Base-by-base conservation (phyloP, 148 eudicot species). In the Dysphania ambrosioides region DNA sequence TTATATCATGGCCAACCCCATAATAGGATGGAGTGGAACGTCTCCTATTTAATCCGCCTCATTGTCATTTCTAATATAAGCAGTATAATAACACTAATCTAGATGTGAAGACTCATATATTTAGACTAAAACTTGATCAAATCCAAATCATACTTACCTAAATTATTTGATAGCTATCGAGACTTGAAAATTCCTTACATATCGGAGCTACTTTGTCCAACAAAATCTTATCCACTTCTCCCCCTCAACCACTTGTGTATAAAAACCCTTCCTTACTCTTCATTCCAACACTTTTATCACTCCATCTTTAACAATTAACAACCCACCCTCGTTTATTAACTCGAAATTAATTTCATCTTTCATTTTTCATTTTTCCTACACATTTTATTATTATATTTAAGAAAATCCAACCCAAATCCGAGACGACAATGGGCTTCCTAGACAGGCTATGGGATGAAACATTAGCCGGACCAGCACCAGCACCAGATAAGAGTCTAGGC, bases 371-470 rank as follows among this genome's bases (percentile, higher is more conserved):
- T n/a, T n/a, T n/a, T n/a, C n/a, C n/a, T n/a, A n/a, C n/a, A n/a
- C n/a, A n/a, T n/a, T n/a, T n/a, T n/a, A n/a, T n/a, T n/a, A n/a
- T n/a, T n/a, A n/a, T n/a, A n/a, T n/a, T n/a, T n/a, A n/a, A n/a
- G n/a, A n/a, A n/a, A n/a, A n/a, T n/a, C n/a, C n/a, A n/a, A n/a
- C n/a, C n/a, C n/a, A n/a, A n/a, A n/a, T n/a, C n/a, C n/a, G 23
- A 61, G 29, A n/a, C 56, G 47, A 81, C 15, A 55, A 88, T 87
- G 96, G 90, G 92, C 75, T 88, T 91, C 75, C 85, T 91, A 53
- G 82, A 88, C 75, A 86, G 86, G 72, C 82, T 91, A 34, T 91
- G 96, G 96, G 96, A 91, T 76, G 96, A 91, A 73, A 86, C 96
- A 38, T 79, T 88, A 16, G 96, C 96, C 60, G 92, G 96, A 2